These are phyloP conservation scores for Candida tropicalis DNA, from an alignment of 1,139 yeast genomes.

Conservation along the genomic window DNA sequence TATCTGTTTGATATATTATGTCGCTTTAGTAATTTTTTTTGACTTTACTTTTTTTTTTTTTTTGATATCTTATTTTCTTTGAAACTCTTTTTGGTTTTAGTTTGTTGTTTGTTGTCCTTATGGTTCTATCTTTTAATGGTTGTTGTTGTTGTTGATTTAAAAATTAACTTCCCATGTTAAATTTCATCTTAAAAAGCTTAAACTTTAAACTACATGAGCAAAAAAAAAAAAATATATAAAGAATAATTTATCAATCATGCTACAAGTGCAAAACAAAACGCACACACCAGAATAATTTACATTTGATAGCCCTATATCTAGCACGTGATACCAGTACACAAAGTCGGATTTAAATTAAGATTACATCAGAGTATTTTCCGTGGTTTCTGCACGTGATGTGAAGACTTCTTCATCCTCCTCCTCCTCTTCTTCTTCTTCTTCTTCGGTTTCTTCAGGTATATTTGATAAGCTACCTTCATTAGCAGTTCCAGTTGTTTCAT, in stretches of 20 bases:
- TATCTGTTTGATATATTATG: no score
- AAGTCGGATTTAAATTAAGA: not conserved
- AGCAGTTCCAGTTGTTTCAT: not conserved
- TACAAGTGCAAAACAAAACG: no score
- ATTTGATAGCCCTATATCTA: no score
- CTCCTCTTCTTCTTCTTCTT: slow-evolving; percentile 15
- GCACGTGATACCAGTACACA: not conserved
- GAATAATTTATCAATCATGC: no score
- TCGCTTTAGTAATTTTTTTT: no score
- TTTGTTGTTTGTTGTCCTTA: not conserved
- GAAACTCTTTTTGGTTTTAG: not conserved
- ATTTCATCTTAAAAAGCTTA: slow-evolving; percentile 6
- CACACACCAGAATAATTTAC: no score
- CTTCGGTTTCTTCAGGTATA: slow-evolving; percentile 17
- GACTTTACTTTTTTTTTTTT: no score
- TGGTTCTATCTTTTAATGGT: slow-evolving; percentile 1
- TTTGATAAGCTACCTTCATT: slow-evolving; percentile 11
- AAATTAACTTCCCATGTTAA: slow-evolving; percentile 6
- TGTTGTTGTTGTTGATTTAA: slow-evolving; percentile 1
- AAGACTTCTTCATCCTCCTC: slow-evolving; percentile 14
- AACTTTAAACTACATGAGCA: not conserved
- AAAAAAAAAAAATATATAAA: not conserved
- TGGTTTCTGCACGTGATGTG: slow-evolving; percentile 8
- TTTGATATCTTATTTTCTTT: no score
- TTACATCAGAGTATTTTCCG: slow-evolving; percentile 11